A percentile compares a stretch with the other conserved stretches of the same genome.
Evolutionary conservation across 129 eudicot species (phyloP).

Genomic region (Chrysanthemum makinoi): DNA sequence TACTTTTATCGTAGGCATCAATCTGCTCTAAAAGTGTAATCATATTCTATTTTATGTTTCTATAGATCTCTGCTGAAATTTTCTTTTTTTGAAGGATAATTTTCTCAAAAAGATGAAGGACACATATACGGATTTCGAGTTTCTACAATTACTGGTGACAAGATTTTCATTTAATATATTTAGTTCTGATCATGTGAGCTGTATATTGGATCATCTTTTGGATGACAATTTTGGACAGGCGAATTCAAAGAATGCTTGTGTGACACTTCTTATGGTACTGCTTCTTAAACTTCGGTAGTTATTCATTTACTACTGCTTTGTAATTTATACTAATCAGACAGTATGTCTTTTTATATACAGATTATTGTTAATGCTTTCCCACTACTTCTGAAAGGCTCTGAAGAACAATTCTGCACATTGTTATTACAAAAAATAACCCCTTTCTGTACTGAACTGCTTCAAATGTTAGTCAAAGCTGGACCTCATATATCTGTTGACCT

Average conservation of each 20-base stretch:
- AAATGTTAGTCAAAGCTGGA: constrained; percentile 63
- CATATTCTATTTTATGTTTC: neutral
- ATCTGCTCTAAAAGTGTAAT: no score
- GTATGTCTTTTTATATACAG: constrained; percentile 34
- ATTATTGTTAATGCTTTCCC: constrained; percentile 68
- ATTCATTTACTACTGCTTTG: neutral
- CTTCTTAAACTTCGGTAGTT: neutral
- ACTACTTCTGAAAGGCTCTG: constrained; percentile 68
- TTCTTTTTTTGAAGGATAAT: constrained; percentile 56
- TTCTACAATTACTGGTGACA: constrained; percentile 49
- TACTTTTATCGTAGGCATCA: no score
- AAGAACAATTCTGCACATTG: constrained; percentile 54
- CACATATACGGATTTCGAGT: constrained; percentile 46
- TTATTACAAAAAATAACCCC: constrained; percentile 44
- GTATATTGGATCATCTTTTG: constrained; percentile 55
- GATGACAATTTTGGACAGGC: constrained; percentile 32
- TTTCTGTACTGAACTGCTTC: constrained; percentile 58
- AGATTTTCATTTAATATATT: constrained; percentile 71
- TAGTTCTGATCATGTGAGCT: constrained; percentile 65
- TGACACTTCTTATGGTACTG: constrained; percentile 70
- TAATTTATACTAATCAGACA: neutral
- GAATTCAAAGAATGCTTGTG: constrained; percentile 41
- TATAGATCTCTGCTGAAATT: constrained; percentile 2
- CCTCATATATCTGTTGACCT: constrained; percentile 43
- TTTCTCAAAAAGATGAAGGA: constrained; percentile 47